A percentile compares a stretch with the other conserved stretches of the same genome.
phyloP scores from a whole-genome alignment of 192 early-diverging fungal genomes.

The Jimgerdemannia flammicorona region DNA sequence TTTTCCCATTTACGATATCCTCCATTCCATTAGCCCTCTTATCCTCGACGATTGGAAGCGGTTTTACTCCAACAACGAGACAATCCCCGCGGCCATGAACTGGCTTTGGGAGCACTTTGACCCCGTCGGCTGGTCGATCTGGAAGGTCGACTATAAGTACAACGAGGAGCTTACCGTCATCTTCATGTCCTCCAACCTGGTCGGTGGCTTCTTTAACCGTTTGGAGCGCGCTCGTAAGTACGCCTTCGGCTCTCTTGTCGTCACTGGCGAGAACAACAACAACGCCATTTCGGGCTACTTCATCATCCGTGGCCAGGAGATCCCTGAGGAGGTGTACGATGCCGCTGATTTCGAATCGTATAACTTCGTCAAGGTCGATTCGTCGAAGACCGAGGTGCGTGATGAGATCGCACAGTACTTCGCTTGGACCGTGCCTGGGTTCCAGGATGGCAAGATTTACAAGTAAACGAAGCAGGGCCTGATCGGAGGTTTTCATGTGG shows the following conservation, averaged over 20 bases:
- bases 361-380: constrained; percentile 73
- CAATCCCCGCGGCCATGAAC: constrained; percentile 73
- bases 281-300: constrained; percentile 95
- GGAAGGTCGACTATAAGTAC: constrained; percentile 94
- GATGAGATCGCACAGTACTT: constrained; percentile 56
- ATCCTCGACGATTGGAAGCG: constrained; percentile 94
- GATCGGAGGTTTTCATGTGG: background rate
- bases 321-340: constrained; percentile 72
- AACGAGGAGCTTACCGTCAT: constrained; percentile 83
- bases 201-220: constrained; percentile 91
- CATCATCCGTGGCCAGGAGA: constrained; percentile 82
- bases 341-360: constrained; percentile 88
- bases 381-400: constrained; percentile 52
- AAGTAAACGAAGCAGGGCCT: constrained; percentile 58
- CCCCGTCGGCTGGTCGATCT: constrained; percentile 86
- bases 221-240: constrained; percentile 92
- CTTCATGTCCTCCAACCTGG: constrained; percentile 94
- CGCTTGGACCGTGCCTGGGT: constrained; percentile 80
- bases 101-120: constrained; percentile 96
- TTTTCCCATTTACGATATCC: background rate
- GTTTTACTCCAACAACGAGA: constrained; percentile 96
- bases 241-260: constrained; percentile 84
- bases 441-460: constrained; percentile 84
- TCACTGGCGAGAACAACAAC: constrained; percentile 78
- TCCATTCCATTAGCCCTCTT: constrained; percentile 38